Evolutionary conservation across 305 asterid species (phyloP), one percentile per base, ranked within the genome.

Genomic region (Solanum hybrid): DNA sequence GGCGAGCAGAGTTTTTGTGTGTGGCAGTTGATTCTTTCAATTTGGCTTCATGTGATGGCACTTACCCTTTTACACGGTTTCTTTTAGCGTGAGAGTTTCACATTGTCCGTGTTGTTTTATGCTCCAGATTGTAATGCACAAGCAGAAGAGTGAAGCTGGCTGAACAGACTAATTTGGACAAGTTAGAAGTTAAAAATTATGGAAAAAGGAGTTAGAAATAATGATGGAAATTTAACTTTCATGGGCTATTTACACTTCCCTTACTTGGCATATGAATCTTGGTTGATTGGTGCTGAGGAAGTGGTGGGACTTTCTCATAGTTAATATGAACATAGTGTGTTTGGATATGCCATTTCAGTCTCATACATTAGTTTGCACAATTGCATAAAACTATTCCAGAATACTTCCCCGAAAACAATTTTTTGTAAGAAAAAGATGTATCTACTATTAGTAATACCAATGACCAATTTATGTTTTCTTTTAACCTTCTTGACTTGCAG

Each of bases 401-500:
- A 33, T 33, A 78, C 26, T 41, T 82, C 0, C 26, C 57, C 3
- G 1, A 36, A 79, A 37, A 37, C 61, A 27, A 41, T 13, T 45
- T 26, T 29, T 31, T 76, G 10, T 27, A 41, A 27, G 45, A 29
- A 39, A 83, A 51, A 41, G 38, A 39, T 83, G 26, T 17, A 0
- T 29, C n/a, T 39, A 29, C 26, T 17, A 26, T 27, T 41, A 15
- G 17, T 45, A 26, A 39, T 83, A 31, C 88, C 5, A 45, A 32
- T 45, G 24, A 29, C 76, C 76, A 31, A 14, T n/a, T 38, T 8
- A 82, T 13, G 5, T 24, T 72, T 72, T 70, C 32, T 70, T n/a
- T n/a, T 68, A 68, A 68, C 75, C 4, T 3, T 37, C 20, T 45
- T 68, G 41, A 41, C 26, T 79, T 89, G 29, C 95, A 98, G 99